Conservation (phyloP, 305 asterid genomes). For the Fraxinus greggii region DNA sequence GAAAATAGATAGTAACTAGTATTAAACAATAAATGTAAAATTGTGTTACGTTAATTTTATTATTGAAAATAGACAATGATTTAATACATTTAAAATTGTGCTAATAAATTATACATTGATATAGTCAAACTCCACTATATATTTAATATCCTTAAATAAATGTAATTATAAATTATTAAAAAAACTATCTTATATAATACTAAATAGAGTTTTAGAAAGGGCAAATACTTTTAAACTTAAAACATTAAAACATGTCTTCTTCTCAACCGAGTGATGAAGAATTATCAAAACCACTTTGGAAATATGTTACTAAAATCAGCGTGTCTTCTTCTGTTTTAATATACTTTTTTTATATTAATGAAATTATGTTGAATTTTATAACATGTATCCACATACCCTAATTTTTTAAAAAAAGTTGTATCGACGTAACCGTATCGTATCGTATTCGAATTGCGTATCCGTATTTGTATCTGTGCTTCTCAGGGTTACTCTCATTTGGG, state of each 20-base stretch:
- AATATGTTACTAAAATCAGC: too few relatives aligned
- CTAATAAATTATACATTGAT: not conserved
- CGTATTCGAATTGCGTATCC: not conserved
- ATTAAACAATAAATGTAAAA: not conserved
- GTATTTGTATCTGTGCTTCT: not conserved
- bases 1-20: not conserved
- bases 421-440: too few relatives aligned
- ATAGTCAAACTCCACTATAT: not conserved
- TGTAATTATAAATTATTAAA: not conserved
- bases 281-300: too few relatives aligned
- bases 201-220: not conserved
- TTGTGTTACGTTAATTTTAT: not conserved
- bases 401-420: too few relatives aligned
- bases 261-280: too few relatives aligned
- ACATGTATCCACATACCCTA: too few relatives aligned
- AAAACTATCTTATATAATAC: too few relatives aligned
- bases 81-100: not conserved
- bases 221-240: not conserved
- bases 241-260: not conserved
- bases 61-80: not conserved
- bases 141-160: not conserved
- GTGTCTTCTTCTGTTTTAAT: too few relatives aligned
- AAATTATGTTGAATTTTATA: too few relatives aligned
- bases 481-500: not conserved
- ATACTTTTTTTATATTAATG: too few relatives aligned